phyloP scores from a whole-genome alignment of 2,329 filamentous ascomycete genomes.

The Aciculosporium take region DNA sequence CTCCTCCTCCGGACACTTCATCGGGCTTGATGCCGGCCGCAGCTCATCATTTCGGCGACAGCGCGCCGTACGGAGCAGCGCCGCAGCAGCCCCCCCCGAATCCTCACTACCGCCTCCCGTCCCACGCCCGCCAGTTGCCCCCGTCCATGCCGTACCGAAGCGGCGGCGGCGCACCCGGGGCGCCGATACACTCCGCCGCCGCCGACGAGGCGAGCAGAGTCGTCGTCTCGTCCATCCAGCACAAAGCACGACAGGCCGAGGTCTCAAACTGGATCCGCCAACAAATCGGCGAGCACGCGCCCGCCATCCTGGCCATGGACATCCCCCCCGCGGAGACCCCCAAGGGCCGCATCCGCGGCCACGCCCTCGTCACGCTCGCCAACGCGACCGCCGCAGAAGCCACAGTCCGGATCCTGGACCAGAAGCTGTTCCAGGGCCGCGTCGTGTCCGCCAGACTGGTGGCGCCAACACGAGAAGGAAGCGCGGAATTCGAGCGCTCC shows the following conservation, averaged over 20 bases:
- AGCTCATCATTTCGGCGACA: background rate
- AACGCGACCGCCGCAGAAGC: conserved; percentile 10
- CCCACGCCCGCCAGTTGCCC: background rate
- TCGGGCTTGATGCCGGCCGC: background rate
- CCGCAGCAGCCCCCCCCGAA: background rate
- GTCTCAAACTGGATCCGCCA: conserved; percentile 16
- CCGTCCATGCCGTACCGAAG: background rate
- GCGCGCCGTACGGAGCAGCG: background rate
- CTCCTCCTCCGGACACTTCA: background rate
- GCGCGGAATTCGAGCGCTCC: background rate
- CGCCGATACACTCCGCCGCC: background rate
- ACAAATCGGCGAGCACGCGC: conserved; percentile 10
- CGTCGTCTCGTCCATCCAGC: conserved; percentile 14
- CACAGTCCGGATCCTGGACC: conserved; percentile 14
- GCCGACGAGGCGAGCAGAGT: conserved; percentile 12
- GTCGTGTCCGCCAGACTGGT: conserved; percentile 8
- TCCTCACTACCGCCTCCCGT: background rate
- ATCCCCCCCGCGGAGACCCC: conserved; percentile 12
- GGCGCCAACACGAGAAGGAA: too few species aligned
- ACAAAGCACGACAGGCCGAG: conserved; percentile 10
- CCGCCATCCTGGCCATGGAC: conserved; percentile 13
- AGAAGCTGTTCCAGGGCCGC: conserved; percentile 13
- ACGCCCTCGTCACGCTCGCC: conserved; percentile 14
- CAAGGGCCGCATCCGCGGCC: conserved; percentile 13
- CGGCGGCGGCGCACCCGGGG: background rate